Evolutionary conservation across 1,284 basidiomycete genomes (phyloP), one percentile per base, ranked within the genome.

Genomic region (Xerocomus nothofagi): DNA sequence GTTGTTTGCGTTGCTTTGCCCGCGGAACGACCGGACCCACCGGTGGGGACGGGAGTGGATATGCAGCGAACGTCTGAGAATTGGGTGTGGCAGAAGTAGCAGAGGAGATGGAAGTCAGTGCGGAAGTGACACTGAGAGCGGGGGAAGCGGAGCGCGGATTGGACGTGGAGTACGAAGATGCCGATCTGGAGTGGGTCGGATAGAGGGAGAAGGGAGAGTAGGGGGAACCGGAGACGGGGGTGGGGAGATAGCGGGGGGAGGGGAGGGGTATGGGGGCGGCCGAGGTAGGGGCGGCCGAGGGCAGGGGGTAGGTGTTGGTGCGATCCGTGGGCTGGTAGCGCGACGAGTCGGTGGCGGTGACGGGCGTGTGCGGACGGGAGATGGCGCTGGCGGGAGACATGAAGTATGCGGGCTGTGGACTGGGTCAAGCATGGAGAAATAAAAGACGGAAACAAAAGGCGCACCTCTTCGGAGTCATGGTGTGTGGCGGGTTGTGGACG

Each of bases 1-100:
- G 83, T 59, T 82, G 79, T 65, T 89, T 90, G 57, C 79, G 78
- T 47, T 84, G 78, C 59, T 83, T 84, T 23, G 71, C 68, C 32
- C 72, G 69, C n/a, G 68, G 64, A 12, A 59, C 58, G 51, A 60
- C 56, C 6, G 62, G 65, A 14, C 56, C 61, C 9, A 49, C 58
- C 15, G 63, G 59, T 9, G 66, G 59, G 14, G 69, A 57, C 20
- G 54, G 64, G 21, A 59, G 63, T 4, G 65, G 58, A 50, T 61
- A 65, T n/a, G 59, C 49, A 2, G 66, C 61, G 48, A 68, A 65
- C 30, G 64, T 63, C 57, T 65, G 67, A 18, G 71, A 65, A 55
- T 65, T 69, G 27, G 69, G 59, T 20, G 65, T 63, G 12, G 61
- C 29, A 15, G 71, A 69, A 37, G 65, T 51, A 23, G 67, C 56